Percentiles rank a stretch among this genome's conserved stretches.
Conservation (phyloP, 371 early-diverging fungal genomes). For the Mortierella sp. region DNA sequence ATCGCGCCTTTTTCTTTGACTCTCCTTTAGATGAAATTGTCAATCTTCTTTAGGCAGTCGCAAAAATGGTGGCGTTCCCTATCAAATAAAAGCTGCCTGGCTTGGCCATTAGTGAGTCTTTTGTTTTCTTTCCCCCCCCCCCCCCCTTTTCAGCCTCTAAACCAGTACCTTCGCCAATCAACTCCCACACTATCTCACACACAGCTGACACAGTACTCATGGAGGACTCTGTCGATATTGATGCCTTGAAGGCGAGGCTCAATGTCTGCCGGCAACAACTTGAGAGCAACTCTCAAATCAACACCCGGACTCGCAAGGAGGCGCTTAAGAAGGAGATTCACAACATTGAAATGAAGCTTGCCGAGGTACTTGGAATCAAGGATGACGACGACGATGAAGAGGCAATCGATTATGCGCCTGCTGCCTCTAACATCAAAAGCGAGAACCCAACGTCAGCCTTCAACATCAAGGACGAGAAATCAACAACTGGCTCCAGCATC, state of each 20-base stretch:
- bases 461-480: not conserved
- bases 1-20: not conserved
- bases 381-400: constrained; percentile 34
- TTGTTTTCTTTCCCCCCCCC: not conserved
- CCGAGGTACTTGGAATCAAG: constrained; percentile 35
- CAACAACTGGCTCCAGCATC: not conserved
- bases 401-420: not conserved
- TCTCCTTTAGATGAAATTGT: constrained; percentile 30
- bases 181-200: not conserved
- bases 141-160: not conserved
- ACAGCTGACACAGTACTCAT: constrained; percentile 1
- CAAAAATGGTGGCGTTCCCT: not conserved
- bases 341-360: constrained; percentile 26
- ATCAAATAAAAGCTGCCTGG: not conserved
- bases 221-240: constrained; percentile 10
- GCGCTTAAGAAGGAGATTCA: constrained; percentile 31
- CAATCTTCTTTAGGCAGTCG: constrained; percentile 19
- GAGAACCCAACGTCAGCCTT: not conserved
- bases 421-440: not conserved
- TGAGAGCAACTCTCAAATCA: constrained; percentile 30
- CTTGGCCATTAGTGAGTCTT: not conserved
- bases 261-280: constrained; percentile 45
- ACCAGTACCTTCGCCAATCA: not conserved
- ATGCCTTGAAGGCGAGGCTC: constrained; percentile 29
- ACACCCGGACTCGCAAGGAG: constrained; percentile 33